Evolutionary conservation across 257 asterid species (phyloP), one percentile per base, ranked within the genome.

Genomic region (Petunia axillaris): DNA sequence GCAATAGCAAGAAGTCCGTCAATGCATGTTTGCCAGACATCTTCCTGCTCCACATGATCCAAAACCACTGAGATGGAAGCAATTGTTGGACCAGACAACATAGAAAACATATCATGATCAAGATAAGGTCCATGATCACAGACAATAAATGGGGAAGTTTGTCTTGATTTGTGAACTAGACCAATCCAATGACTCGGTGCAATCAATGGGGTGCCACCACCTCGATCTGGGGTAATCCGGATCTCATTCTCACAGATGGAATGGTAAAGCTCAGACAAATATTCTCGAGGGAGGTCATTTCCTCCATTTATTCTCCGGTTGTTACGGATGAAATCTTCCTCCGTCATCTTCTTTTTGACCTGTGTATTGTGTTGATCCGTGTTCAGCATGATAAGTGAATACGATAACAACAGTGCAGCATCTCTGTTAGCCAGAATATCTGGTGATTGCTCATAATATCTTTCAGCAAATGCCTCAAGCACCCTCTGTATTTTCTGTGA

Each of bases 401-500:
- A 95, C 40, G 99, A 92, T 79, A 95, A 85, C 81, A 95, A 84
- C 44, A 95, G 93, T 37, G 98, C 94, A 81, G 97, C 97, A 81
- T 95, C 99, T 88, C 87, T 93, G 84, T 93, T 88, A 86, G 80
- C 99, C 83, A 95, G 87, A 88, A 92, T 90, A 83, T 88, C 64
- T n/a, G 90, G 88, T 36, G 97, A 88, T 79, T 95, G 98, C 87
- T 93, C 95, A 82, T 82, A 92, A 82, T 93, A 95, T 87, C 94
- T 89, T 81, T 92, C 98, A 13, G 99, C 83, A 88, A 95, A 95
- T 80, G 99, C 98, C 87, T 95, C 99, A 43, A 95, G 92, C 73
- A 90, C 99, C 87, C 98, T 91, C 76, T 91, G 98, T 82, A 95
- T 95, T 88, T 95, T 95, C 87, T 95, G 99, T 81, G 99, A 93